Evolutionary conservation across 2,329 filamentous ascomycete species (phyloP).

Genomic region (Cadophora sp.): DNA sequence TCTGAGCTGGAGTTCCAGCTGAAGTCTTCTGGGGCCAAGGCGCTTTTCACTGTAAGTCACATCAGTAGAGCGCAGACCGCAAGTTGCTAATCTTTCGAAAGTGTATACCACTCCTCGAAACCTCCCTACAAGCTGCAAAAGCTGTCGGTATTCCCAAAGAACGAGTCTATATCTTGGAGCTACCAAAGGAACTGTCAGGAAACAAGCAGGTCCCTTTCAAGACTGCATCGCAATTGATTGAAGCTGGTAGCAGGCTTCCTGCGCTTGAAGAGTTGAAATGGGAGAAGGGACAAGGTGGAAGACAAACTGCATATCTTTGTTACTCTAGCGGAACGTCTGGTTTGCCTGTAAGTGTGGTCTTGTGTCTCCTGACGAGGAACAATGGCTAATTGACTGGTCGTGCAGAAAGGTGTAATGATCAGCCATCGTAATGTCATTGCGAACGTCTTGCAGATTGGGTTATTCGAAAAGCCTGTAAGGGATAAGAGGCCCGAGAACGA

Average conservation of each 20-base stretch:
- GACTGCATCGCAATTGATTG: slow-evolving; percentile 77
- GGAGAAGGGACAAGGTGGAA: slow-evolving; percentile 68
- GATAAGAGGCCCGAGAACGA: slow-evolving; percentile 52
- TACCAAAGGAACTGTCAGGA: slow-evolving; percentile 61
- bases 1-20: slow-evolving; percentile 86
- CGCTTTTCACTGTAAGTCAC: slow-evolving; percentile 70
- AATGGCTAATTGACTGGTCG: not conserved
- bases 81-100: slow-evolving; percentile 18
- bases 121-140: slow-evolving; percentile 70
- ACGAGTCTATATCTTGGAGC: slow-evolving; percentile 74
- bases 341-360: slow-evolving; percentile 66
- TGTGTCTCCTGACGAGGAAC: not conserved
- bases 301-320: slow-evolving; percentile 79
- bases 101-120: slow-evolving; percentile 70
- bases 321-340: slow-evolving; percentile 57
- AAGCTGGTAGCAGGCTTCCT: slow-evolving; percentile 61
- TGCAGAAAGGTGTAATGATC: slow-evolving; percentile 82
- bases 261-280: slow-evolving; percentile 63
- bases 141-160: slow-evolving; percentile 73
- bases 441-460: slow-evolving; percentile 59
- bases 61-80: slow-evolving; percentile 49
- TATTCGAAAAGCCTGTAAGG: slow-evolving; percentile 59
- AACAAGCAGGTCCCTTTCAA: slow-evolving; percentile 60
- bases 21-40: slow-evolving; percentile 75
- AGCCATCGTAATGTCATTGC: slow-evolving; percentile 83